Percentiles rank a stretch among this genome's conserved stretches.
Evolutionary conservation across 768 basidiomycete genomes (phyloP).

Genomic region (Exsudoporus frostii): DNA sequence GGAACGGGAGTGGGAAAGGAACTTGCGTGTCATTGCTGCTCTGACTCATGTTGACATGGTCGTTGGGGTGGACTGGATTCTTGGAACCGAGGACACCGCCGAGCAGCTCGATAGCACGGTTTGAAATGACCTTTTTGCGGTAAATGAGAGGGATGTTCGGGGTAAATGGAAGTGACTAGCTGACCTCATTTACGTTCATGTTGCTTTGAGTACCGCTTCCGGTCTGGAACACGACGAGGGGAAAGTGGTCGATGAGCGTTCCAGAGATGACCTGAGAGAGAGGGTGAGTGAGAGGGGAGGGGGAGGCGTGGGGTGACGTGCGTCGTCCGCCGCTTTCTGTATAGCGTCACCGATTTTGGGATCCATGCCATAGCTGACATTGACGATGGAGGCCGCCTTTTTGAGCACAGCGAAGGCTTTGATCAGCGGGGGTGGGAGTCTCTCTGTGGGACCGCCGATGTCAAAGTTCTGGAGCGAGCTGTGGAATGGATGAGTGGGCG

Average conservation of each 20-base stretch:
- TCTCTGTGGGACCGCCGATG: constrained; percentile 92
- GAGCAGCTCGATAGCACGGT: constrained; percentile 94
- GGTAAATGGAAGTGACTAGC: not conserved
- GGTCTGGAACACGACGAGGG: constrained; percentile 98
- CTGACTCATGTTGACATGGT: constrained; percentile 99
- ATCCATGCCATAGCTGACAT: constrained; percentile 87
- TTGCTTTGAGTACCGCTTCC: constrained; percentile 99
- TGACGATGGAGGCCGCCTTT: constrained; percentile 92
- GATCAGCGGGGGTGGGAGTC: constrained; percentile 92
- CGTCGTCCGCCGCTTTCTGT: constrained; percentile 91
- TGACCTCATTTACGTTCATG: constrained; percentile 97
- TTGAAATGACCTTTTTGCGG: constrained; percentile 80
- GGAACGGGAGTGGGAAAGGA: not conserved
- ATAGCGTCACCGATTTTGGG: constrained; percentile 85
- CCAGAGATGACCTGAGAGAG: constrained; percentile 84
- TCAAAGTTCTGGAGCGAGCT: constrained; percentile 97
- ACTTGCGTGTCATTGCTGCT: constrained; percentile 97
- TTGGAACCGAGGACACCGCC: constrained; percentile 95
- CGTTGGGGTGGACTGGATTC: constrained; percentile 97
- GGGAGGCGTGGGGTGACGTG: constrained; percentile 32
- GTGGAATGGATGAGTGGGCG: constrained; percentile 9
- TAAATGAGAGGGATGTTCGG: not conserved
- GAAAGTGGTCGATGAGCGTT: constrained; percentile 92
- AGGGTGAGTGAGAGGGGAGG: not conserved
- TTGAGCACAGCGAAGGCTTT: constrained; percentile 97